These are phyloP conservation scores for Neofusicoccum kwambonambiense DNA, from an alignment of 2,329 filamentous ascomycete genomes.

Conservation along the genomic window DNA sequence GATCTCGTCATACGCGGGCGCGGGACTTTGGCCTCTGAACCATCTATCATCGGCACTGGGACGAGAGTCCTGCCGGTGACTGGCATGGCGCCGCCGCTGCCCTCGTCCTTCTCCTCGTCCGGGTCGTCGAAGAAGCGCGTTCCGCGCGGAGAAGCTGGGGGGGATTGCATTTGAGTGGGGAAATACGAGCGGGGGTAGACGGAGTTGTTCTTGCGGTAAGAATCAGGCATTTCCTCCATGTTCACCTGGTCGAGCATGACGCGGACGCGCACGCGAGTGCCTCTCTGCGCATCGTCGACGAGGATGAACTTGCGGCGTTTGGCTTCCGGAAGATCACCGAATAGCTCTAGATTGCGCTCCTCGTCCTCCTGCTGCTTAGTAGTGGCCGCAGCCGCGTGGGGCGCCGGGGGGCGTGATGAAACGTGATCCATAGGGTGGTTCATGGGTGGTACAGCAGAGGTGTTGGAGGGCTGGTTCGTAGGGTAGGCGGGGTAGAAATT, in stretches of 20 bases:
- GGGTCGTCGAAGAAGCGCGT: conserved; percentile 69
- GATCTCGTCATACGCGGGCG: conserved; percentile 72
- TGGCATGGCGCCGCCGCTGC: conserved; percentile 44
- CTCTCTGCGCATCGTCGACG: conserved; percentile 83
- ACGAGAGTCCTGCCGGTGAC: conserved; percentile 48
- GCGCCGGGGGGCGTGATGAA: conserved; percentile 36
- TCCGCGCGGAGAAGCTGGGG: conserved; percentile 72
- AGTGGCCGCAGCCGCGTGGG: conserved; percentile 42
- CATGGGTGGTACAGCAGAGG: conserved; percentile 63
- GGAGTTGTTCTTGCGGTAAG: conserved; percentile 84
- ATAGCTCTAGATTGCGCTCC: conserved; percentile 66
- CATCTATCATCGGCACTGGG: conserved; percentile 57
- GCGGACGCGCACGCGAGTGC: conserved; percentile 78
- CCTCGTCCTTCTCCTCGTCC: conserved; percentile 55
- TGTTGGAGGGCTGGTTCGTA: conserved; percentile 53
- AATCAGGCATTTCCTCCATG: conserved; percentile 93
- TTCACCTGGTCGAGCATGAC: conserved; percentile 92
- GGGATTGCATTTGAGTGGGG: conserved; percentile 87
- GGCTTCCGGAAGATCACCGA: conserved; percentile 82
- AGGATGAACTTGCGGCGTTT: conserved; percentile 97
- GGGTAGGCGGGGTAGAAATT: conserved; percentile 74
- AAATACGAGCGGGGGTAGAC: conserved; percentile 92
- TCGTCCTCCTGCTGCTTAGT: conserved; percentile 54
- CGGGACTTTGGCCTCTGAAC: conserved; percentile 68
- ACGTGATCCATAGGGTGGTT: conserved; percentile 56